phyloP scores from a whole-genome alignment of 2,329 filamentous ascomycete genomes.

The Didymosphaeria variabile region DNA sequence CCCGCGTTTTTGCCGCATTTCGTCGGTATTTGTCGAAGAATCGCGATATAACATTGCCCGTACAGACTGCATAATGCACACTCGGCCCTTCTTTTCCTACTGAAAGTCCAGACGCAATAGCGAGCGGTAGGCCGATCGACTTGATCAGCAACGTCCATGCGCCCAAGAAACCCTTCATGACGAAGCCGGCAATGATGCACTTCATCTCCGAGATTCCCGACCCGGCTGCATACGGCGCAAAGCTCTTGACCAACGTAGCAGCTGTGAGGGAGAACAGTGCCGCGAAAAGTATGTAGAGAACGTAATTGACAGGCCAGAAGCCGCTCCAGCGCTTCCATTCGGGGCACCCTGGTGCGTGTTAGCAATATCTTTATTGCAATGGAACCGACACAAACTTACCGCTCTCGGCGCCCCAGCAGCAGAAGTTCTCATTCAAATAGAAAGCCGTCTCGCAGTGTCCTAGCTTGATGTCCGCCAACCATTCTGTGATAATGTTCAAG shows the following conservation, averaged over 20 bases:
- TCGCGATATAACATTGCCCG: slow-evolving; percentile 93
- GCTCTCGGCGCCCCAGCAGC: slow-evolving; percentile 94
- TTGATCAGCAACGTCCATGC: slow-evolving; percentile 94
- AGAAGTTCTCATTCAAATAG: slow-evolving; percentile 97
- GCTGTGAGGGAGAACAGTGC: slow-evolving; percentile 83
- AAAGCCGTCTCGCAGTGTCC: slow-evolving; percentile 96
- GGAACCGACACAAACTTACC: slow-evolving; percentile 57
- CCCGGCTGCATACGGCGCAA: slow-evolving; percentile 94
- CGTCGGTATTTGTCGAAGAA: slow-evolving; percentile 91
- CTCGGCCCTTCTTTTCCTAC: slow-evolving; percentile 98
- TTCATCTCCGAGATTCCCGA: slow-evolving; percentile 99
- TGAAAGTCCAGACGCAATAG: slow-evolving; percentile 91
- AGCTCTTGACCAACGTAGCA: slow-evolving; percentile 85
- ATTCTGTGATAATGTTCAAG: slow-evolving; percentile 95
- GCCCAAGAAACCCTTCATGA: slow-evolving; percentile 98
- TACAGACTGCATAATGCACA: slow-evolving; percentile 98
- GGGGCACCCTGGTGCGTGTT: slow-evolving; percentile 69
- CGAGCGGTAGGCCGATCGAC: slow-evolving; percentile 86
- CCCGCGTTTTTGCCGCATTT: slow-evolving; percentile 92
- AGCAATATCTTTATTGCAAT: slow-evolving; percentile 12
- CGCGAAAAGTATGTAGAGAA: slow-evolving; percentile 87
- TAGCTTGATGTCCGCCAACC: slow-evolving; percentile 93
- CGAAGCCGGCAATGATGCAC: slow-evolving; percentile 97
- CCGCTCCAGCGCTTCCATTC: slow-evolving; percentile 92
- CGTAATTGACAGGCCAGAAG: slow-evolving; percentile 80